Base-by-base conservation (phyloP, 2,329 filamentous ascomycete species). In the Aspergillus sp. region DNA sequence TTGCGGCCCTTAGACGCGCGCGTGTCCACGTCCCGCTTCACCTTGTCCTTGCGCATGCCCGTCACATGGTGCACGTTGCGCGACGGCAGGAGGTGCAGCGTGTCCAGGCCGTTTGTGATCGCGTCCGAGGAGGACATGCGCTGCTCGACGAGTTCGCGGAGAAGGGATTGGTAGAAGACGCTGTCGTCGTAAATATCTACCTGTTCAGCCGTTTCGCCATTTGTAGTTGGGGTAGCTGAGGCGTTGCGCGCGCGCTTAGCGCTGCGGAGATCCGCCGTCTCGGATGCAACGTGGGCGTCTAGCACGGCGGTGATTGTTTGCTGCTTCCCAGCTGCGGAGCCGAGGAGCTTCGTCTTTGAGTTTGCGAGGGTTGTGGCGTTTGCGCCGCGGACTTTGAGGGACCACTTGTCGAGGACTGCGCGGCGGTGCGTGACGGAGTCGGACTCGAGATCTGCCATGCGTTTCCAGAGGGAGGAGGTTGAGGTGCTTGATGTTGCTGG, bases 141-240 rank as follows among this genome's bases (percentile, higher is more conserved):
- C 72, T 96, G 91, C 70, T 96, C 91, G 9, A 99, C 89, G 1
- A 99, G 86, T 69, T 96, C 91, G 73, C 96, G 96, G 27, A 99
- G 85, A 2, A 99, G 84, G 14, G 95, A 80, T 72, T 96, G 91
- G 77, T 99, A 99, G 74, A 98, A 97, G 71, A 96, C 88, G 11
- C 90, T 91, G 67, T 99, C 95, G 71, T 98, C 93, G 78, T 95
- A 99, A 65, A 96, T 86, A 78, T 95, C 99, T 65, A 96, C 86
- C 74, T 72, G 67, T 87, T 86, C 65, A 12, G 43, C 24, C 15
- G 56, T 40, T 17, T 17, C 33, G 6, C 11, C n/a, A 19, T 19
- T 21, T 14, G 35, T 9, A 8, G 48, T 17, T n/a, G 60, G 47
- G 15, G 43, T 47, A 12, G 40, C 53, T n/a, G 54, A 51, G 39